Evolutionary conservation across 2,329 filamentous ascomycete species (phyloP).

Genomic region (Leptographium procerum): DNA sequence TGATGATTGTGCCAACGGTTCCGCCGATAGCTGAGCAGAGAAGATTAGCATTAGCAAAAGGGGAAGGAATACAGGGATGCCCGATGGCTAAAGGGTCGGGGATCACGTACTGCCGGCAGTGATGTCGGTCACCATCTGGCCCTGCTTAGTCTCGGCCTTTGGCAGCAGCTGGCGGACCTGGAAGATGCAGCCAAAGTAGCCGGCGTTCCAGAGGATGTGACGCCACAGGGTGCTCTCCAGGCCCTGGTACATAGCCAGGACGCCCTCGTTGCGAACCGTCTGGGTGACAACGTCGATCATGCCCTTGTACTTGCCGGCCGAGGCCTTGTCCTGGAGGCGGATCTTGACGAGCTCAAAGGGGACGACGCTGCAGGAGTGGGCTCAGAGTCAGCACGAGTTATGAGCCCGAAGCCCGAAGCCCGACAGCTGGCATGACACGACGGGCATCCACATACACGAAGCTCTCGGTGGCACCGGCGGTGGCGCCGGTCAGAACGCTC

Average conservation of each 20-base stretch:
- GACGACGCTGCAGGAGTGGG: conserved; percentile 46
- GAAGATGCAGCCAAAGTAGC: conserved; percentile 98
- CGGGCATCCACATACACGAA: conserved; percentile 39
- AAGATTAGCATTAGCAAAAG: not conserved
- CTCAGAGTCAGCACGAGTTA: not conserved
- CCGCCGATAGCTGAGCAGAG: conserved; percentile 55
- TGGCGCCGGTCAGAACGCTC: conserved; percentile 85
- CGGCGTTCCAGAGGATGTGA: conserved; percentile 77
- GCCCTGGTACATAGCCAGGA: conserved; percentile 87
- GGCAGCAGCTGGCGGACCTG: conserved; percentile 83
- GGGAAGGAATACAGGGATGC: no score
- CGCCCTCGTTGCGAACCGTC: conserved; percentile 38
- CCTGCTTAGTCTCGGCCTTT: conserved; percentile 64
- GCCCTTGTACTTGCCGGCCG: conserved; percentile 76
- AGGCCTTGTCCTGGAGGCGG: conserved; percentile 88
- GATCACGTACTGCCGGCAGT: conserved; percentile 51
- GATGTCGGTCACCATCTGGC: conserved; percentile 78
- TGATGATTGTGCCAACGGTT: conserved; percentile 77
- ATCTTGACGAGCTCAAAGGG: conserved; percentile 99
- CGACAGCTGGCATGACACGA: not conserved
- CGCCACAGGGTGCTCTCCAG: conserved; percentile 96
- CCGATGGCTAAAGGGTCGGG: no score
- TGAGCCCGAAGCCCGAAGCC: no score
- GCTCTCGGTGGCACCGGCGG: conserved; percentile 87
- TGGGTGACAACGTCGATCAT: conserved; percentile 70